Percentiles rank a stretch among this genome's conserved stretches.
Evolutionary conservation across 2,329 filamentous ascomycete genomes (phyloP).

Genomic region (Fonsecaea pugnacius): DNA sequence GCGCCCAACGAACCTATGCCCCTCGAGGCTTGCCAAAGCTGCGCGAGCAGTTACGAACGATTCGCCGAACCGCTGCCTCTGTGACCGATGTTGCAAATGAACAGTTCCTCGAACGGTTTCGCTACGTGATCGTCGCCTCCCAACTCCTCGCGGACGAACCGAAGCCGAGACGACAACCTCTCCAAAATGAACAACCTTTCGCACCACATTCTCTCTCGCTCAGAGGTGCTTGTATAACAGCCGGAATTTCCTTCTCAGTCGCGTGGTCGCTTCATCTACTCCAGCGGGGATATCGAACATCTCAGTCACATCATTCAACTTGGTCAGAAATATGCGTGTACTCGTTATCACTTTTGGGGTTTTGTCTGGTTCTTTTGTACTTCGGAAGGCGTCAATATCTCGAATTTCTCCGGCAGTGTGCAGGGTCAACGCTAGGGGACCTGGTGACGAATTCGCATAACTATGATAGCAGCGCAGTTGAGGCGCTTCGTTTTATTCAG

Average conservation of each 20-base stretch:
- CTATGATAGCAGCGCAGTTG: conserved; percentile 76
- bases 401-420: conserved; percentile 74
- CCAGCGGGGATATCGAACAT: conserved; percentile 60
- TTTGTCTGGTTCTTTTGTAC: conserved; percentile 24
- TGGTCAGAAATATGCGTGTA: conserved; percentile 49
- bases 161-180: conserved; percentile 42
- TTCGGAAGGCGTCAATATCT: conserved; percentile 81
- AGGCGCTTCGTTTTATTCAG: conserved; percentile 80
- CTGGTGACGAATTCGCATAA: conserved; percentile 77
- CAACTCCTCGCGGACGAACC: conserved; percentile 78
- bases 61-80: conserved; percentile 30
- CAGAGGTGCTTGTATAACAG: conserved; percentile 70
- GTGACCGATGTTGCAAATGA: conserved; percentile 52
- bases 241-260: conserved; percentile 63
- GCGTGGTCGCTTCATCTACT: conserved; percentile 74
- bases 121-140: conserved; percentile 89
- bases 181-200: conserved; percentile 26
- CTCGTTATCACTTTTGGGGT: conserved; percentile 37
- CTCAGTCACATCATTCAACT: conserved; percentile 42
- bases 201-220: conserved; percentile 41
- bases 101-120: conserved; percentile 87
- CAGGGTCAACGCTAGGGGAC: conserved; percentile 68
- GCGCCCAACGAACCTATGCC: conserved; percentile 45
- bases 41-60: conserved; percentile 27
- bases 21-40: conserved; percentile 45